Evolutionary conservation across 805 yeast species (phyloP).

Genomic region (Starmerella stigmatis): DNA sequence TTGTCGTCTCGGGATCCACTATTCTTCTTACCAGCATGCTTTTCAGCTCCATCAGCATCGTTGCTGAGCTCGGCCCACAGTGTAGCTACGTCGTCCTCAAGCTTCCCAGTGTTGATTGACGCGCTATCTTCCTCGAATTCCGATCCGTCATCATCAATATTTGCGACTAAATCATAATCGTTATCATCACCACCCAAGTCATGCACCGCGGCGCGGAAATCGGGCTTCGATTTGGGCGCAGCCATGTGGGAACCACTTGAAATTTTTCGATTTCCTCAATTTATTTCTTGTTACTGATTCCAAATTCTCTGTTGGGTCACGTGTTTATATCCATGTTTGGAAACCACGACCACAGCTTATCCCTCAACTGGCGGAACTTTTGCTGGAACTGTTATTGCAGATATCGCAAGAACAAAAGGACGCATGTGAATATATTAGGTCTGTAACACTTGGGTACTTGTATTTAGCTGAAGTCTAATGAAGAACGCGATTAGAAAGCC

Average conservation of each 20-base stretch:
- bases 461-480: no score
- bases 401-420: no score
- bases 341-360: background rate
- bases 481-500: no score
- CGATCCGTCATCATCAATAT: slow-evolving; percentile 35
- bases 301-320: slow-evolving; percentile 1
- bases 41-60: slow-evolving; percentile 9
- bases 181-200: slow-evolving; percentile 80
- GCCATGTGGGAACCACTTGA: background rate
- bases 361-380: no score
- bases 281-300: background rate
- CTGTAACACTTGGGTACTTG: no score
- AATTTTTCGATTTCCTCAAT: slow-evolving; percentile 2
- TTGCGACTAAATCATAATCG: slow-evolving; percentile 56
- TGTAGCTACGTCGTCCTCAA: slow-evolving; percentile 20
- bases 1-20: no score
- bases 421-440: no score
- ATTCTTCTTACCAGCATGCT: background rate
- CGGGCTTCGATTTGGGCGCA: slow-evolving; percentile 13
- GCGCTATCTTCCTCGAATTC: slow-evolving; percentile 32
- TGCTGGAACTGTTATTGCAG: no score
- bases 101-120: slow-evolving; percentile 13
- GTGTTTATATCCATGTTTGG: background rate
- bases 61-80: slow-evolving; percentile 25
- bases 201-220: slow-evolving; percentile 59